These are phyloP conservation scores for Zizania latifolia DNA, from an alignment of 176 grass and related monocot genomes.

Conservation along the genomic window DNA sequence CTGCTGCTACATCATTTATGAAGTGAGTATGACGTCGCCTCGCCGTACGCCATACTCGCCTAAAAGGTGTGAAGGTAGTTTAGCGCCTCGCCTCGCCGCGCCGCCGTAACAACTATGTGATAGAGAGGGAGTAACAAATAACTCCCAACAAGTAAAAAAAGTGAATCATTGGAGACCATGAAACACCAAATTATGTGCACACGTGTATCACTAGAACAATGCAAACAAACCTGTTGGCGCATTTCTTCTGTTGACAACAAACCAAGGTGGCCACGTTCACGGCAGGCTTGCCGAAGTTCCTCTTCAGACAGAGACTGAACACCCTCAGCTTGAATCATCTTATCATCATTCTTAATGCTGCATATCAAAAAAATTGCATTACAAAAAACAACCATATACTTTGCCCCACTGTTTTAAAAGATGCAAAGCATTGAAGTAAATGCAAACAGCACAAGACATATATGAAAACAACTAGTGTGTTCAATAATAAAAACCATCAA, in stretches of 20 bases:
- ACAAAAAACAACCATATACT: slow-evolving; percentile 1
- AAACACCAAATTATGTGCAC: slow-evolving; percentile 17
- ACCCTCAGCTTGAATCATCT: slow-evolving; percentile 89
- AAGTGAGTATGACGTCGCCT: no score
- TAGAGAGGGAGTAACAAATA: not conserved
- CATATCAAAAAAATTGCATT: slow-evolving; percentile 8
- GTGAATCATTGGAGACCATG: not conserved
- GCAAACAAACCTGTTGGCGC: slow-evolving; percentile 68
- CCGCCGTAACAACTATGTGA: no score
- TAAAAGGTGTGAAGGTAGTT: no score
- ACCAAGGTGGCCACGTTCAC: slow-evolving; percentile 81
- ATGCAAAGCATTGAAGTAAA: not conserved
- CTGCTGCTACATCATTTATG: no score
- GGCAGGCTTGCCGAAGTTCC: slow-evolving; percentile 91
- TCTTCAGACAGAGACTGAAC: slow-evolving; percentile 97
- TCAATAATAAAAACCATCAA: not conserved
- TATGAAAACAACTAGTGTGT: slow-evolving; percentile 15
- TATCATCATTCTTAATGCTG: slow-evolving; percentile 99
- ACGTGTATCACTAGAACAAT: not conserved
- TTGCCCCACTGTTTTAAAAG: not conserved
- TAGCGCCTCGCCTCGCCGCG: no score
- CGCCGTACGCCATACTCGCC: no score
- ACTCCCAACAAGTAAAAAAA: not conserved
- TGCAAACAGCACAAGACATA: not conserved
- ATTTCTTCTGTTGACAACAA: slow-evolving; percentile 92